Evolutionary conservation across 768 basidiomycete species (phyloP).

Genomic region (Hypholoma sublateritium): DNA sequence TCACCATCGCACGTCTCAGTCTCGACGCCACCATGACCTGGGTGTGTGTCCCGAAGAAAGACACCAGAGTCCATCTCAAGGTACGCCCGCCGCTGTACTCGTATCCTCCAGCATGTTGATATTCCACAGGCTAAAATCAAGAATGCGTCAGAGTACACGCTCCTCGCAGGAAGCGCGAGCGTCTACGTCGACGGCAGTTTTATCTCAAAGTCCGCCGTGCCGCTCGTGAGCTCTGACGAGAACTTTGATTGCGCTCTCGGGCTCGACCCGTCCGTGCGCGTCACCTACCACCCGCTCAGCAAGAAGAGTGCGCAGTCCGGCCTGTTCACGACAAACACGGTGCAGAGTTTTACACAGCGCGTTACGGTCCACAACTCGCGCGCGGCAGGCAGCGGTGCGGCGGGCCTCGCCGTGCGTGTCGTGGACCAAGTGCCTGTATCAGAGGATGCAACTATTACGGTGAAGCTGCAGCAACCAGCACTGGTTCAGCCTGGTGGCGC

Average conservation of each 20-base stretch:
- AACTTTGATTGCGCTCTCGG: constrained; percentile 46
- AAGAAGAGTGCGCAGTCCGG: constrained; percentile 34
- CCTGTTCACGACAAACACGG: constrained; percentile 32
- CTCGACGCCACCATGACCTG: constrained; percentile 42
- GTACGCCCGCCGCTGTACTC: constrained; percentile 18
- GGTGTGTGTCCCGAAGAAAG: constrained; percentile 39
- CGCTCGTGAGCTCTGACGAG: constrained; percentile 41
- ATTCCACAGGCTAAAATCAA: constrained; percentile 41
- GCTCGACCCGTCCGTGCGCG: constrained; percentile 43
- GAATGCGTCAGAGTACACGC: constrained; percentile 53
- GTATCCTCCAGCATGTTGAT: not conserved
- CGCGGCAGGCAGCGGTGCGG: constrained; percentile 8
- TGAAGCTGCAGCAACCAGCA: constrained; percentile 38
- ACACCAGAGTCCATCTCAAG: constrained; percentile 37
- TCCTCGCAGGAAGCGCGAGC: constrained; percentile 47
- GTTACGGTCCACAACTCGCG: constrained; percentile 41
- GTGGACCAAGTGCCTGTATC: constrained; percentile 40
- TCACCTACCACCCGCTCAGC: constrained; percentile 37
- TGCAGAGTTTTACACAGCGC: constrained; percentile 32
- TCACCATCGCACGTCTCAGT: constrained; percentile 37
- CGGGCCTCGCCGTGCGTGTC: constrained; percentile 28
- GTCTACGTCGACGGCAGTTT: constrained; percentile 59
- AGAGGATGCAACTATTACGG: constrained; percentile 36
- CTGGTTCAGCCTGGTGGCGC: constrained; percentile 4
- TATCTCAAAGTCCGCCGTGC: constrained; percentile 46